phyloP scores from a whole-genome alignment of 306 rosid genomes.

The Pterocarpus macrocarpus region DNA sequence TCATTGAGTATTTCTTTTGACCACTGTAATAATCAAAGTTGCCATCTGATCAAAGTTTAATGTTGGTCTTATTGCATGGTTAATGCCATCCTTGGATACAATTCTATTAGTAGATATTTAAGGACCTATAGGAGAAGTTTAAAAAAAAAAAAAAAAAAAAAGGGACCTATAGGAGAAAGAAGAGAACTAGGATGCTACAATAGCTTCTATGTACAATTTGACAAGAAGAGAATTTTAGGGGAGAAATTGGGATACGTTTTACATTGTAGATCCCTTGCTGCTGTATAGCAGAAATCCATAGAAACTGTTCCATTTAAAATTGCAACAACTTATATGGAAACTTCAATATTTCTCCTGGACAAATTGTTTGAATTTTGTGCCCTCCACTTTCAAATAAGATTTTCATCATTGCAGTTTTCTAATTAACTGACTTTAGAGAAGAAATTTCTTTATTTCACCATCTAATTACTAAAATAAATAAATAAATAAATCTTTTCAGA shows the following conservation, averaged over 20 bases:
- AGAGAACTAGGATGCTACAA: conserved; percentile 8
- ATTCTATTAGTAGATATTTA: neutral
- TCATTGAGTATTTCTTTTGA: neutral
- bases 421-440: neutral
- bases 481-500: conserved; percentile 1
- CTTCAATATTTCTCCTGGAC: neutral
- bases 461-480: neutral
- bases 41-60: conserved; percentile 9
- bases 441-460: conserved; percentile 5
- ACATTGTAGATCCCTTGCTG: neutral
- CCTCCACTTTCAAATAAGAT: neutral
- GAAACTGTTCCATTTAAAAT: conserved; percentile 10
- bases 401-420: conserved; percentile 12
- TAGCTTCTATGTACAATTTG: conserved; percentile 27
- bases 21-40: neutral
- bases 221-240: conserved; percentile 2
- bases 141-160: neutral
- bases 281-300: conserved; percentile 8
- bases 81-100: neutral
- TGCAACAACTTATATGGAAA: neutral
- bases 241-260: neutral
- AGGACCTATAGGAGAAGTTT: conserved; percentile 6
- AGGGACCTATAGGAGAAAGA: conserved; percentile 28
- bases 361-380: conserved; percentile 26
- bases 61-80: conserved; percentile 8